These are phyloP conservation scores for Suillus subluteus DNA, from an alignment of 768 basidiomycete genomes.

Conservation along the genomic window DNA sequence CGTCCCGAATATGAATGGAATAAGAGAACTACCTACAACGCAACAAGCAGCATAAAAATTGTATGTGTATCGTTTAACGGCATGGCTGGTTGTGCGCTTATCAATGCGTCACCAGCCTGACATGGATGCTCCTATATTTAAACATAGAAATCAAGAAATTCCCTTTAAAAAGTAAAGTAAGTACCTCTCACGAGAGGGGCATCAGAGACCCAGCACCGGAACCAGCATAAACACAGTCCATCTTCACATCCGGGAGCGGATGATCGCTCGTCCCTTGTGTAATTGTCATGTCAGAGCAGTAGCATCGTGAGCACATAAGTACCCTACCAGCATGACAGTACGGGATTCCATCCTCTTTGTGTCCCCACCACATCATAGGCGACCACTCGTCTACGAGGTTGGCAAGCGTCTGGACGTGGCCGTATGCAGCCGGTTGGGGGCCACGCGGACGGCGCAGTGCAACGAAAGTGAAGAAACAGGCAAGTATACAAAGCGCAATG, in stretches of 20 bases:
- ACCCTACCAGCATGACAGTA: conserved; percentile 24
- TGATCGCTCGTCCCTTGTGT: conserved; percentile 11
- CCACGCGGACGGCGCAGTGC: conserved; percentile 20
- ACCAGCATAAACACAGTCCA: conserved; percentile 23
- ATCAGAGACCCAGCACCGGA: not conserved
- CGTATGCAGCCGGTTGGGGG: conserved; percentile 35
- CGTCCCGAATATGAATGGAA: too few relatives aligned
- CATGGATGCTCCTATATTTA: too few relatives aligned
- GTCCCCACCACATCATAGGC: conserved; percentile 35
- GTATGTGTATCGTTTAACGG: too few relatives aligned
- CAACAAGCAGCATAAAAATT: too few relatives aligned
- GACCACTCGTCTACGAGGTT: conserved; percentile 41
- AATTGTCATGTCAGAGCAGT: too few relatives aligned
- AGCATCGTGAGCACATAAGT: not conserved
- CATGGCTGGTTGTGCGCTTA: too few relatives aligned
- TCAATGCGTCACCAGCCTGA: too few relatives aligned
- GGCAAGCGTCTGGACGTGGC: conserved; percentile 37
- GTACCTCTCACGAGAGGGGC: too few relatives aligned
- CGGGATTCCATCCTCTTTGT: conserved; percentile 17
- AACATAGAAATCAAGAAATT: too few relatives aligned
- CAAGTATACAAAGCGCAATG: conserved; percentile 22
- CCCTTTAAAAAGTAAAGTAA: too few relatives aligned
- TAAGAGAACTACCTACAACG: too few relatives aligned
- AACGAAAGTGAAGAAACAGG: conserved; percentile 21
- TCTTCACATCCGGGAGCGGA: conserved; percentile 23